Conservation (phyloP, 163 green algal species). For the Smithsoniella earleae region DNA sequence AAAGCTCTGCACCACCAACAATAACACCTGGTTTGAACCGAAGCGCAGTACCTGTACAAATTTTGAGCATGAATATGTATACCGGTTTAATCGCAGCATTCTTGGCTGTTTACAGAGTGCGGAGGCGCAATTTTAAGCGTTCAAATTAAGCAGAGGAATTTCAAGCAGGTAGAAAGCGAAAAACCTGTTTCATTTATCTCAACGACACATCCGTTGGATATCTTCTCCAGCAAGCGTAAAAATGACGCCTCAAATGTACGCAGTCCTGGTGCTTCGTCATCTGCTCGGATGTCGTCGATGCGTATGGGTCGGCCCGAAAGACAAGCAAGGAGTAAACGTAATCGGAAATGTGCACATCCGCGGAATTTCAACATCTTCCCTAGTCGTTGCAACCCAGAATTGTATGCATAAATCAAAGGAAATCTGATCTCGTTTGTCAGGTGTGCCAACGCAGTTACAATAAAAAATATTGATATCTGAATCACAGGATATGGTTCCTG, state of each 20-base stretch:
- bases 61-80: neutral
- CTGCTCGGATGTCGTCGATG: conserved; percentile 83
- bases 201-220: conserved; percentile 87
- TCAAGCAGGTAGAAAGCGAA: conserved; percentile 13
- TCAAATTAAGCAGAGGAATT: neutral
- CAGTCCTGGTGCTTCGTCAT: conserved; percentile 65
- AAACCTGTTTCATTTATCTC: conserved; percentile 96
- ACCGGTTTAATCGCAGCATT: neutral
- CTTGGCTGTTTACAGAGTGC: neutral
- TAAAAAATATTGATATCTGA: no score
- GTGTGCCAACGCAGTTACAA: no score
- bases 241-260: conserved; percentile 81
- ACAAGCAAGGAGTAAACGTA: conserved; percentile 74
- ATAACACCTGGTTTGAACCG: conserved; percentile 85
- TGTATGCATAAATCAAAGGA: no score
- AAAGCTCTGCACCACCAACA: conserved; percentile 55
- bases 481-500: no score
- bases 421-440: no score
- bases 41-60: conserved; percentile 72
- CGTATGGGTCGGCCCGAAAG: conserved; percentile 66
- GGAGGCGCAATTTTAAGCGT: neutral
- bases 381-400: no score
- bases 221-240: conserved; percentile 89
- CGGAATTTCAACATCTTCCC: conserved; percentile 68
- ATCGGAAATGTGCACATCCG: conserved; percentile 67